Evolutionary conservation across 306 rosid species (phyloP), one percentile per base, ranked within the genome.

Genomic region (Myrica gale): DNA sequence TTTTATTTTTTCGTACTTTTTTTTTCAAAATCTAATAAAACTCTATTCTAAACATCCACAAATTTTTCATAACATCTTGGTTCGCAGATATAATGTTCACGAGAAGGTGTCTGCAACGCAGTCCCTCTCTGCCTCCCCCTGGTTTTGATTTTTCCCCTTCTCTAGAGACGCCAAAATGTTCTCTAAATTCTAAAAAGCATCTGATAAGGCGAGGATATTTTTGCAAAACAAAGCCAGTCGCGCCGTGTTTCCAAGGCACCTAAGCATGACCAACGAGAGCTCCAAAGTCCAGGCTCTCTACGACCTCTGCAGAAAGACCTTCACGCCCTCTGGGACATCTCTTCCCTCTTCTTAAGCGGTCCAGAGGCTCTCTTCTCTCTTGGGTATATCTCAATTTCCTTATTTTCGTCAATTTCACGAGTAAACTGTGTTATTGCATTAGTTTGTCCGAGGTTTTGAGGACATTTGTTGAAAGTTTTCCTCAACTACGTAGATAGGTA

Each of bases 221-320:
- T 26, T 68, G 53, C 84, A 77, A 57, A 82, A 58, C 23, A 82
- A 76, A 68, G 81, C 79, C 19, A 82, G 78, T 68, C 70, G 80
- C 71, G 47, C 74, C 70, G 67, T 72, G 68, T 71, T 86, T 47
- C 78, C 81, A 23, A 86, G 88, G 71, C 72, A 76, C 73, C 43
- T 79, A 48, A 90, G 83, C 51, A 90, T 94, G 95, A 67, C 44
- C 77, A 74, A 32, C 75, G 76, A 76, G 80, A 80, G 68, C 84
- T 77, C 91, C 73, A 89, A 90, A 83, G 82, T 92, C 67, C 93
- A 95, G 81, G 72, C 76, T 69, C 81, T 92, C 68, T 88, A 90
- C 70, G 92, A 89, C 17, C 91, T 90, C 79, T 95, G 99, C 80
- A 88, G 79, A 60, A 76, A 45, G 58, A 80, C 72, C 51, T 90